These are phyloP conservation scores for Moesziomyces globuligerus DNA, from an alignment of 1,284 basidiomycete genomes.

Conservation along the genomic window DNA sequence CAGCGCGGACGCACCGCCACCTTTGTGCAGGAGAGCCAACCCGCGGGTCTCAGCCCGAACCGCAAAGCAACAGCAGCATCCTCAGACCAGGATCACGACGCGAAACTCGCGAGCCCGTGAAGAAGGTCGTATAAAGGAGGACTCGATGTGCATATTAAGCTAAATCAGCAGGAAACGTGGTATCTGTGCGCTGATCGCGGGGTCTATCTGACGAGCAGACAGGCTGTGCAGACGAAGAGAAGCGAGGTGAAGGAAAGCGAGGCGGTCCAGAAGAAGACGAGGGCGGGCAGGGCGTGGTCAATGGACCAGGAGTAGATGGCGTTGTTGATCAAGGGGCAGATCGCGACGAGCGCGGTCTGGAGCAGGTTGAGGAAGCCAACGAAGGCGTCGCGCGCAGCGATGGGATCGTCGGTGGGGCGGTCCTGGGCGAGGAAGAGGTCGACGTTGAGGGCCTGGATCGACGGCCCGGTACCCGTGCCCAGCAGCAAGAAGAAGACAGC, in stretches of 20 bases:
- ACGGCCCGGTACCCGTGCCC: constrained; percentile 15
- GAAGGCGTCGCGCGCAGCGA: constrained; percentile 37
- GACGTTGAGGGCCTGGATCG: constrained; percentile 33
- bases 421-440: constrained; percentile 41
- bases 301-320: constrained; percentile 31
- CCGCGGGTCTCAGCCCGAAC: neutral
- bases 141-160: too few species aligned
- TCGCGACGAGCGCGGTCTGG: neutral
- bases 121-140: too few species aligned
- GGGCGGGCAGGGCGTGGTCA: constrained; percentile 12
- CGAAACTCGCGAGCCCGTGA: neutral
- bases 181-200: neutral
- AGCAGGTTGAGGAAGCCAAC: constrained; percentile 32
- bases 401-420: constrained; percentile 20
- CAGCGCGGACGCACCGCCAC: constrained; percentile 41
- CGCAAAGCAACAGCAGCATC: neutral
- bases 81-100: neutral
- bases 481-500: constrained; percentile 15
- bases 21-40: constrained; percentile 20
- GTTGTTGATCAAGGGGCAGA: constrained; percentile 37
- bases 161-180: neutral
- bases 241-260: constrained; percentile 9
- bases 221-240: constrained; percentile 10
- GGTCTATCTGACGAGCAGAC: constrained; percentile 1
- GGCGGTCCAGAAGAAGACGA: constrained; percentile 34